Evolutionary conservation across 1,284 basidiomycete species (phyloP), one percentile per base, ranked within the genome.

Genomic region (Microbotryomycetes sp.): DNA sequence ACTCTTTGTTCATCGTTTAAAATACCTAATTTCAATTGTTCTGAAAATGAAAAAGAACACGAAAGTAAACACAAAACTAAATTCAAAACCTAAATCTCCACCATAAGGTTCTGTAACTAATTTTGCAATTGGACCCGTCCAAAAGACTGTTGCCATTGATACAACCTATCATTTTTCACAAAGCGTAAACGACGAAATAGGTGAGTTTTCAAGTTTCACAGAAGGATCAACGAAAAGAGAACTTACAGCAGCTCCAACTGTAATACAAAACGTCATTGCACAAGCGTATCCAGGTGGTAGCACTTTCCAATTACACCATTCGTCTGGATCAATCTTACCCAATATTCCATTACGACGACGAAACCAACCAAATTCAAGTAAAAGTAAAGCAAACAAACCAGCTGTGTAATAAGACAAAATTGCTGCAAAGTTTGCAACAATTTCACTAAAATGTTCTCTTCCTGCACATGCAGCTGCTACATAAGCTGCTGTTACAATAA

Each of bases 331-430:
- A 69, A 85, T 85, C 14, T 80, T 80, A 0, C 62, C 64, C 16
- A 70, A 58, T 14, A 54, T 53, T 1, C 64, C 61, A 4, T 47
- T 42, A 2, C 42, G 12, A 19, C 61, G 42, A n/a, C 66, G 55
- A 61, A 68, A 68, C 3, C 67, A 75, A 6, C 81, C 78, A 2
- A 75, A 69, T 45, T 74, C 74, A 6, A 83, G 75, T 72, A 86
- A 82, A 50, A 86, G 73, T 67, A 80, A 80, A 68, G 83, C 82
- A 49, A 52, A 66, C 52, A 50, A 83, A 71, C 84, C 81, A 1
- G 82, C 81, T 0, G 79, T 79, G 84, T 84, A 86, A 74, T 86
- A 86, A n/a, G 81, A 81, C 26, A 85, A 75, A 55, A 86, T 79
- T 23, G 79, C 75, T 31, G 84, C 70, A 80, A 79, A 71, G 81